These are phyloP conservation scores for Fusarium coffeatum DNA, from an alignment of 2,329 filamentous ascomycete species.

Conservation along the genomic window DNA sequence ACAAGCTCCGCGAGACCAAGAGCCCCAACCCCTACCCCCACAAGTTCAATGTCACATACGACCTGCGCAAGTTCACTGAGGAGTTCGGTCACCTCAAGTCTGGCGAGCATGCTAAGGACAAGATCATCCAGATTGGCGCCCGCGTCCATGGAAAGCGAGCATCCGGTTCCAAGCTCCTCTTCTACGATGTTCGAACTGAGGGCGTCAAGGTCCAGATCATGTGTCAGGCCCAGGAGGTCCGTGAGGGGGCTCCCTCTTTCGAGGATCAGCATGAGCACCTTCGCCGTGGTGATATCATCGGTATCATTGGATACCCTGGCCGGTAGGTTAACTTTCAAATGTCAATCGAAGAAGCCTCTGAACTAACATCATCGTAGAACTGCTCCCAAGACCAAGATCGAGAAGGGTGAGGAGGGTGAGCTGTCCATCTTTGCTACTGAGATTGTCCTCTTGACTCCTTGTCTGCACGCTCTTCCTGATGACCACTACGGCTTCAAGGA, in stretches of 20 bases:
- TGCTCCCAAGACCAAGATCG: slow-evolving; percentile 87
- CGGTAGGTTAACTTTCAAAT: slow-evolving; percentile 32
- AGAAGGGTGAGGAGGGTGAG: slow-evolving; percentile 79
- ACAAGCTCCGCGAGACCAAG: slow-evolving; percentile 55
- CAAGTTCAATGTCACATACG: slow-evolving; percentile 86
- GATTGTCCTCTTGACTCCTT: slow-evolving; percentile 87
- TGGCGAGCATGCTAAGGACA: slow-evolving; percentile 82
- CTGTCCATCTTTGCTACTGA: slow-evolving; percentile 93
- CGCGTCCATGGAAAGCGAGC: slow-evolving; percentile 90
- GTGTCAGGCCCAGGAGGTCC: slow-evolving; percentile 85
- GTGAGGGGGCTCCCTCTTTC: slow-evolving; percentile 74
- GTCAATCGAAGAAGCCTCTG: not conserved
- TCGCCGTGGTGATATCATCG: slow-evolving; percentile 91
- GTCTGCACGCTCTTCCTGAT: slow-evolving; percentile 79
- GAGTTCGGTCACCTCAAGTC: slow-evolving; percentile 86
- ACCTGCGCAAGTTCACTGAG: slow-evolving; percentile 81
- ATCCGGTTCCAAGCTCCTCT: slow-evolving; percentile 85
- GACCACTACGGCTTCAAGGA: slow-evolving; percentile 97
- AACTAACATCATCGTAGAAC: slow-evolving; percentile 66
- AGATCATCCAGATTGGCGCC: slow-evolving; percentile 80
- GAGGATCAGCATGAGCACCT: slow-evolving; percentile 90
- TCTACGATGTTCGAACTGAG: slow-evolving; percentile 76
- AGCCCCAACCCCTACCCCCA: slow-evolving; percentile 77
- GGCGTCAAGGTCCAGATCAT: slow-evolving; percentile 86
- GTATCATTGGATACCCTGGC: slow-evolving; percentile 55